Evolutionary conservation across 2,329 filamentous ascomycete species (phyloP).

Genomic region (Cladosporium phlei): DNA sequence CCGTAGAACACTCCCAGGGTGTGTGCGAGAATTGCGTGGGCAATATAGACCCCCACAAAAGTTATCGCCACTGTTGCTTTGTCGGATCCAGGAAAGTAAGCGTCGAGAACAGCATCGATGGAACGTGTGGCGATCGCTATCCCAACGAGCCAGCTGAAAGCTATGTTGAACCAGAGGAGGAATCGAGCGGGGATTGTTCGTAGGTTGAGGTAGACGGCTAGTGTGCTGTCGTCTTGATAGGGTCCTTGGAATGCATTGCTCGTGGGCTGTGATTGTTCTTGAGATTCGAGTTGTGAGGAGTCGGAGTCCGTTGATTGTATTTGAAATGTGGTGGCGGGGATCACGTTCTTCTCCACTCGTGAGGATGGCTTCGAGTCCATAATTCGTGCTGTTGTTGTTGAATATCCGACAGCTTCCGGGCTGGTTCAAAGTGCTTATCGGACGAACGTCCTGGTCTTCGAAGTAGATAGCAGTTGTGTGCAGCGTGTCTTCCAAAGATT

Average conservation of each 20-base stretch:
- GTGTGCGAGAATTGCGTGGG: background rate
- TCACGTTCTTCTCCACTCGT: too few relatives aligned
- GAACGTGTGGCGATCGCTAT: background rate
- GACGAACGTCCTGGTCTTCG: too few relatives aligned
- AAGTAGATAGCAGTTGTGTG: too few relatives aligned
- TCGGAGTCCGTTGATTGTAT: too few relatives aligned
- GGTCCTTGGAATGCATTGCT: background rate
- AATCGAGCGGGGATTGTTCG: constrained; percentile 3
- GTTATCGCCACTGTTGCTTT: background rate
- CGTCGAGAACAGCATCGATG: background rate
- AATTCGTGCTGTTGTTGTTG: too few relatives aligned
- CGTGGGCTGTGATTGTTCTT: too few relatives aligned
- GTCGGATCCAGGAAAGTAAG: background rate
- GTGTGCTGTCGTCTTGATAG: constrained; percentile 6
- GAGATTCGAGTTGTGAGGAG: too few relatives aligned
- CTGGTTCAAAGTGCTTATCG: too few relatives aligned
- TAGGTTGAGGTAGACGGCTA: background rate
- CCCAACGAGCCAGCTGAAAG: constrained; percentile 7
- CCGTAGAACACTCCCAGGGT: background rate
- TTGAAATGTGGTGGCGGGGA: too few relatives aligned
- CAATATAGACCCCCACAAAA: background rate
- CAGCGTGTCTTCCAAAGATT: too few relatives aligned
- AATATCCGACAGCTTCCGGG: too few relatives aligned
- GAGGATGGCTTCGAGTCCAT: too few relatives aligned
- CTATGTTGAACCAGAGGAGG: constrained; percentile 9